phyloP scores from a whole-genome alignment of 176 grass and related monocot genomes.

The Dactylis glomerata region DNA sequence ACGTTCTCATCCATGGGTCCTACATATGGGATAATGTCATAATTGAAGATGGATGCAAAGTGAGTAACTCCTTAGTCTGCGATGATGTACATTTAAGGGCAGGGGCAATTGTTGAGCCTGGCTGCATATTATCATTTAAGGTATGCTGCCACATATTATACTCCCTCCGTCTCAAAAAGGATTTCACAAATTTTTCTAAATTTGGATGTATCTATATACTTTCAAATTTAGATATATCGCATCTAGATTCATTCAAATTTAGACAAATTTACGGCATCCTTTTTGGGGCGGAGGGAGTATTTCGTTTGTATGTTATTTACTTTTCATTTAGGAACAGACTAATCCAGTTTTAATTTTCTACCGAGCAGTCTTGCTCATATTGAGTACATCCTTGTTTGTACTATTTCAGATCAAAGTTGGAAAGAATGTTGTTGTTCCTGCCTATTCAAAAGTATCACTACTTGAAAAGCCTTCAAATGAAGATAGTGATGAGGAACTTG shows the following conservation, averaged over 20 bases:
- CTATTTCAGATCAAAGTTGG: slow-evolving; percentile 85
- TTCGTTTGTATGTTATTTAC: not conserved
- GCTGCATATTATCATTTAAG: slow-evolving; percentile 94
- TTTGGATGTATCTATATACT: too few relatives aligned
- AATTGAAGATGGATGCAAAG: slow-evolving; percentile 91
- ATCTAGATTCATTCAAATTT: too few relatives aligned
- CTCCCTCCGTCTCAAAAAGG: too few relatives aligned
- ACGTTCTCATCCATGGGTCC: slow-evolving; percentile 65
- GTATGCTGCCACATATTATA: slow-evolving; percentile 40
- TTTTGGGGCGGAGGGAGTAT: too few relatives aligned
- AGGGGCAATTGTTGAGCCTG: slow-evolving; percentile 70
- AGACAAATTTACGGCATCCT: too few relatives aligned
- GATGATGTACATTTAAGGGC: slow-evolving; percentile 71
- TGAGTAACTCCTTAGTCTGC: slow-evolving; percentile 79
- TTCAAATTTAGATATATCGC: too few relatives aligned
- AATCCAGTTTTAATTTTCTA: slow-evolving; percentile 6
- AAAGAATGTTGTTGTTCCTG: slow-evolving; percentile 67
- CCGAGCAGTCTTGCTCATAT: not conserved
- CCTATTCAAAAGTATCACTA: slow-evolving; percentile 88
- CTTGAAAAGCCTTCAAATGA: slow-evolving; percentile 80
- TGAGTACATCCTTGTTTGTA: slow-evolving; percentile 27
- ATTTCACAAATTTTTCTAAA: too few relatives aligned
- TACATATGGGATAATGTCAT: slow-evolving; percentile 88
- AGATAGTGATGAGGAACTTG: slow-evolving; percentile 97
- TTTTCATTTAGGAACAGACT: slow-evolving; percentile 11